A percentile compares a stretch with the other conserved stretches of the same genome.
Evolutionary conservation across 2,329 filamentous ascomycete genomes (phyloP).

Genomic region (Diaporthe eres): DNA sequence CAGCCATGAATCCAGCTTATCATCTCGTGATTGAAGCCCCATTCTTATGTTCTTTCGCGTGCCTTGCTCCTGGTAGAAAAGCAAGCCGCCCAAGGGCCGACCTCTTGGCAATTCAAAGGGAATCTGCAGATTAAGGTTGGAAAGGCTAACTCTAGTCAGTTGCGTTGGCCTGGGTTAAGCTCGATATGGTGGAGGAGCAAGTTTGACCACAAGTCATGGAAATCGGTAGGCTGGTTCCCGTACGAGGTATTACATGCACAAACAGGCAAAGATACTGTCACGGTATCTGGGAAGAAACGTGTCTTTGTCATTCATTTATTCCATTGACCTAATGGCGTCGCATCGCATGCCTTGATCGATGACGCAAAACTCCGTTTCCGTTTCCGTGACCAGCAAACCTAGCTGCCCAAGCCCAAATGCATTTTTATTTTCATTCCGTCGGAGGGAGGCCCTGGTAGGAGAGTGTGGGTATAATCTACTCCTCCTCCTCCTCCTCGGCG

Average conservation of each 20-base stretch:
- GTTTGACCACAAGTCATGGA: background rate
- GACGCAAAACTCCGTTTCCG: slow-evolving; percentile 42
- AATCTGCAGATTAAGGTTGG: background rate
- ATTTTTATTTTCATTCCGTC: slow-evolving; percentile 38
- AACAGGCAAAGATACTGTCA: background rate
- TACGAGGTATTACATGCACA: background rate
- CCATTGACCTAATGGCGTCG: slow-evolving; percentile 41
- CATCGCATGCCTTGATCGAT: slow-evolving; percentile 40
- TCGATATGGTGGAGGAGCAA: background rate
- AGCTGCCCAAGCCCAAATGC: slow-evolving; percentile 42
- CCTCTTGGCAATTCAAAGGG: background rate
- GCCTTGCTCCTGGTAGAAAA: too few relatives aligned
- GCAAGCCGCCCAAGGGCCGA: background rate
- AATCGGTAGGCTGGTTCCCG: background rate
- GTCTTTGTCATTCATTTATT: slow-evolving; percentile 44
- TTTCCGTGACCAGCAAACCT: slow-evolving; percentile 42
- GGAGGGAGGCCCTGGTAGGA: slow-evolving; percentile 7
- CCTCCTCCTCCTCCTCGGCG: slow-evolving; percentile 90
- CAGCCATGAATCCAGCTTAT: background rate
- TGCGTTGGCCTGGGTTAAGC: background rate
- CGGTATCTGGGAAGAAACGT: slow-evolving; percentile 39
- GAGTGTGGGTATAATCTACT: slow-evolving; percentile 61
- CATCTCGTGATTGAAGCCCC: too few relatives aligned
- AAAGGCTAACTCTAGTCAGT: too few relatives aligned
- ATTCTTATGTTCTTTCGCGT: background rate